Evolutionary conservation across 2,329 filamentous ascomycete species (phyloP), one percentile per base, ranked within the genome.

Genomic region (Aspergillus japonicus): DNA sequence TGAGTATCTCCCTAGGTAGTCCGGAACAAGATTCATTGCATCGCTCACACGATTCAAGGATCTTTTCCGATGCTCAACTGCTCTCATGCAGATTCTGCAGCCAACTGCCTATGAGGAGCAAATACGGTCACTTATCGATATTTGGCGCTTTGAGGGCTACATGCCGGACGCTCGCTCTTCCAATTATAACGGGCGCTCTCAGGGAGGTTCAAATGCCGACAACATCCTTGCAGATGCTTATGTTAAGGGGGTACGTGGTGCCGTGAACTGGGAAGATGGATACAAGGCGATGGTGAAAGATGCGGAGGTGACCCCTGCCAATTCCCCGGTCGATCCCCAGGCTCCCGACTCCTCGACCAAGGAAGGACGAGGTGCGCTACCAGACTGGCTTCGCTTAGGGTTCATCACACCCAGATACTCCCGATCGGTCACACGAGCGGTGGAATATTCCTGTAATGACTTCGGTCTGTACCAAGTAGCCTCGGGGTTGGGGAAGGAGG

Each of bases 141-240:
- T 89, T 65, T 91, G 85, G 83, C 78, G 85, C 57, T 75, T 86
- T 61, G 85, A 87, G 5, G 86, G 86, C 4, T 90, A 82, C 65
- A 77, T 89, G 68, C 87, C 87, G 0, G 87, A 89, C 66, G 87
- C 81, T 0, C 83, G 88, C 11, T 89, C 86, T 0, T 88, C 85
- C 1, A 87, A 89, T 72, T 88, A 80, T 76, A 91, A 89, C 62
- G 89, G 89, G 10, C 83, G 85, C 16, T 84, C 85, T 0, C 88
- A 91, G 69, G 88, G 87, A 11, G 89, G 89, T 7, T 88, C 84
- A 12, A 90, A 90, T 67, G 83, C 85, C 4, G 88, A 91, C 70
- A 90, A 89, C 58, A 83, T 91, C 4, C 82, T 91, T 16, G 88
- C 88, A 2, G 89, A 91, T 67, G 89, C 88, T 0, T 91, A 85